Evolutionary conservation across 306 rosid genomes (phyloP), one percentile per base, ranked within the genome.

Genomic region (Crotalaria pallida): DNA sequence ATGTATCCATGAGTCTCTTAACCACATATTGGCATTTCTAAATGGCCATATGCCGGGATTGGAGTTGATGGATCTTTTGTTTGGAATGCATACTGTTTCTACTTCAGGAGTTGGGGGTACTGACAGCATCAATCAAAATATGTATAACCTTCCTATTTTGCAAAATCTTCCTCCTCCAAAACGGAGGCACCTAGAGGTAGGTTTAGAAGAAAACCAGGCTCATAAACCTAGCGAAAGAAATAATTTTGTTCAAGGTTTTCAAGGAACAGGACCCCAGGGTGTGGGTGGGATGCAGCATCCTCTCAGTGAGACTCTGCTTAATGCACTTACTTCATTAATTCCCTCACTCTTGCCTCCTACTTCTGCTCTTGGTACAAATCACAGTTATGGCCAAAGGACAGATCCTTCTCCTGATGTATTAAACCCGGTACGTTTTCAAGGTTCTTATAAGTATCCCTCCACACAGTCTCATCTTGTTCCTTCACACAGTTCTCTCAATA

Each of bases 1-100:
- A 23, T 69, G 84, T 33, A 64, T 83, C 51, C 75, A 60, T 43
- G 11, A 65, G 7, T 76, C 84, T 65, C 84, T 79, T 13, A 8
- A 47, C 23, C 9, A 24, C 64, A 29, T 83, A 18, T 10, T 2
- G 13, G 34, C 11, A 26, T 82, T 70, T 75, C 67, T 59, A 27
- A 43, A 71, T 24, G 73, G 73, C 53, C 68, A 45, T 65, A 52
- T 66, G 49, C 64, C 36, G 27, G 86, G 70, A 61, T 44, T 7
- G n/a, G 31, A 78, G 3, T 65, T 82, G 77, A 45, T 71, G 71
- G 69, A 29, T 40, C 48, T 59, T 69, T 65, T 82, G 80, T 82
- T 78, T 70, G 81, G 45, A 41, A 17, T 6, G 58, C 53, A 55
- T n/a, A 11, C 57, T 7, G 55, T 29, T 73, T 57, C 64, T 49